Percentiles rank a stretch among this genome's conserved stretches.
Evolutionary conservation across 345 rosid species (phyloP).

Genomic region (Zanthoxylum bungeanum): DNA sequence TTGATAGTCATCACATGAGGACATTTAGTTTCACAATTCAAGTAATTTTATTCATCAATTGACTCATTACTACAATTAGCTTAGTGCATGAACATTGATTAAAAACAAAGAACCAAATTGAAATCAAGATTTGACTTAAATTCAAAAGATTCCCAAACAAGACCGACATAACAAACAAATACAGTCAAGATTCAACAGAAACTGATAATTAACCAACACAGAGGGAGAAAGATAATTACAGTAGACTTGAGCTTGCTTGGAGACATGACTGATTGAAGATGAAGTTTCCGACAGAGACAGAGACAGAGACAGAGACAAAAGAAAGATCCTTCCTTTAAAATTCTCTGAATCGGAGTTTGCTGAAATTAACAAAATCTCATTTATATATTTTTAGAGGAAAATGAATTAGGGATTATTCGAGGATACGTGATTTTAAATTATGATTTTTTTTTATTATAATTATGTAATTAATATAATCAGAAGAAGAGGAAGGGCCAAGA

Average conservation of each 20-base stretch:
- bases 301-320: neutral
- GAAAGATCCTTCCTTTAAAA: neutral
- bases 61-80: neutral
- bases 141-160: neutral
- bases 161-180: neutral
- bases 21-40: neutral
- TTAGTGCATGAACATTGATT: neutral
- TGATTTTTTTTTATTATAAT: neutral
- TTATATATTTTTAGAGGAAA: neutral
- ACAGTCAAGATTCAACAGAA: neutral
- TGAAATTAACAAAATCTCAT: neutral
- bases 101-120: neutral
- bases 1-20: neutral
- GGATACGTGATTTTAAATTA: neutral
- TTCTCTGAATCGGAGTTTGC: neutral
- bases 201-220: neutral
- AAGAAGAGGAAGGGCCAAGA: neutral
- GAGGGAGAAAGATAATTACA: constrained; percentile 31
- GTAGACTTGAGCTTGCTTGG: constrained; percentile 43
- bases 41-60: neutral
- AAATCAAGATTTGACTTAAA: neutral
- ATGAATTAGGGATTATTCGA: neutral
- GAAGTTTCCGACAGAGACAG: neutral
- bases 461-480: neutral
- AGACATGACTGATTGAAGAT: constrained; percentile 37